Percentiles rank a stretch among this genome's conserved stretches.
These are phyloP conservation scores for Tricholoma matsutake DNA, from an alignment of 768 basidiomycete genomes.

Conservation along the genomic window DNA sequence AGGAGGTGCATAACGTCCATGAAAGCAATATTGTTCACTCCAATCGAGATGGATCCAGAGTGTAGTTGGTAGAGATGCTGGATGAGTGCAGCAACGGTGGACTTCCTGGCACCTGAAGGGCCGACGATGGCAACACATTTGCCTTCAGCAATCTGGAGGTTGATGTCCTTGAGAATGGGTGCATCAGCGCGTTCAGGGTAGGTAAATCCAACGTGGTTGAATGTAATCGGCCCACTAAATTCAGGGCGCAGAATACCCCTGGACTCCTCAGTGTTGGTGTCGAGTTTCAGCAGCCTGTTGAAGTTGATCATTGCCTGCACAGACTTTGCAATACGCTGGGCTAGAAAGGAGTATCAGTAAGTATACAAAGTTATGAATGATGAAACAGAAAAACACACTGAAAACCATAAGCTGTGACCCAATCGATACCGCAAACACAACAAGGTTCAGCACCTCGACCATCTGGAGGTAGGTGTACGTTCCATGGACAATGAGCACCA, in stretches of 20 bases:
- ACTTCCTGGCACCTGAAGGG: no score
- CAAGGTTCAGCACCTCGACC: constrained; percentile 86
- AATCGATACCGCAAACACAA: constrained; percentile 91
- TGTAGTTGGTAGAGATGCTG: constrained; percentile 87
- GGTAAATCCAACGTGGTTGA: no score
- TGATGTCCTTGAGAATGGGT: no score
- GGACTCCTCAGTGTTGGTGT: no score
- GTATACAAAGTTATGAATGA: no score
- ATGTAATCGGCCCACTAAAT: constrained; percentile 64
- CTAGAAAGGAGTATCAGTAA: constrained; percentile 20
- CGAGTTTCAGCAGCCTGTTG: no score
- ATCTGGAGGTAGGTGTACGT: constrained; percentile 85
- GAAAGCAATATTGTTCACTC: no score
- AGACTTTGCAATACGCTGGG: constrained; percentile 81
- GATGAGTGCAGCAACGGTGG: constrained; percentile 81
- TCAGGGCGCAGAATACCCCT: constrained; percentile 63
- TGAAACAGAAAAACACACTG: constrained; percentile 49
- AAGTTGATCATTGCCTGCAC: no score
- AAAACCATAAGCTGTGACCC: constrained; percentile 89
- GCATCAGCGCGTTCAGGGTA: no score
- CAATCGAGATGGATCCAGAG: no score
- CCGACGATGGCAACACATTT: constrained; percentile 93
- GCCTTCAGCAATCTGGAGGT: constrained; percentile 64
- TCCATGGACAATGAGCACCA: constrained; percentile 76
- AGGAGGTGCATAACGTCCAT: no score